Percentiles rank a stretch among this genome's conserved stretches.
phyloP scores from a whole-genome alignment of 495 filamentous ascomycete species.

The Cladorrhinum samala region DNA sequence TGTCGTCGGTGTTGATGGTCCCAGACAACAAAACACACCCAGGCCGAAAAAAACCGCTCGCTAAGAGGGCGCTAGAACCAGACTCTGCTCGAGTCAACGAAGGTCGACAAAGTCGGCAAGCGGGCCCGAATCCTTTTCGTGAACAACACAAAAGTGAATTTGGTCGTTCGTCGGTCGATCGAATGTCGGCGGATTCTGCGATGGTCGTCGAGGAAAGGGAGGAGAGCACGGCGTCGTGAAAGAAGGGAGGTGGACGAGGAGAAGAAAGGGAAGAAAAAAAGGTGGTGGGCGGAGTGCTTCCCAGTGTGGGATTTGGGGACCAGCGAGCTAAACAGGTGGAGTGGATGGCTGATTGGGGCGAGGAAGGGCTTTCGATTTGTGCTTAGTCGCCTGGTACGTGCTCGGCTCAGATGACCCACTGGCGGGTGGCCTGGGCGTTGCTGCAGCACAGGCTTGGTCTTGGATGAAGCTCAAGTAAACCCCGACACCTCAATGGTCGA shows the following conservation, averaged over 20 bases:
- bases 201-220: slow-evolving; percentile 14
- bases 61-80: slow-evolving; percentile 5
- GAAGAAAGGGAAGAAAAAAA: slow-evolving; percentile 22
- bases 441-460: neutral
- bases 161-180: slow-evolving; percentile 32
- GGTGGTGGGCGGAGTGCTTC: slow-evolving; percentile 16
- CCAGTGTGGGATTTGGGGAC: slow-evolving; percentile 10
- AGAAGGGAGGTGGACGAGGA: slow-evolving; percentile 17
- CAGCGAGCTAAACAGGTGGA: slow-evolving; percentile 7
- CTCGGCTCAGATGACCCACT: neutral
- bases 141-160: slow-evolving; percentile 39
- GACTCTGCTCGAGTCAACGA: slow-evolving; percentile 20
- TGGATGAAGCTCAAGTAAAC: no score
- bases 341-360: slow-evolving; percentile 15
- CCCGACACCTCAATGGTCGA: neutral
- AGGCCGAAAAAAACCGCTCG: slow-evolving; percentile 16
- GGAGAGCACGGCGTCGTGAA: slow-evolving; percentile 19
- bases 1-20: slow-evolving; percentile 11
- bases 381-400: slow-evolving; percentile 1
- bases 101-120: slow-evolving; percentile 10
- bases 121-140: slow-evolving; percentile 24
- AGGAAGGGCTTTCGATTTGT: slow-evolving; percentile 1
- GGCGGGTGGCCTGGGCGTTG: slow-evolving; percentile 3
- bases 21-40: slow-evolving; percentile 20
- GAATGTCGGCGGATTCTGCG: slow-evolving; percentile 23